Conservation (phyloP, 75 land plant genomes). For the Chamaecyparis obtusa region DNA sequence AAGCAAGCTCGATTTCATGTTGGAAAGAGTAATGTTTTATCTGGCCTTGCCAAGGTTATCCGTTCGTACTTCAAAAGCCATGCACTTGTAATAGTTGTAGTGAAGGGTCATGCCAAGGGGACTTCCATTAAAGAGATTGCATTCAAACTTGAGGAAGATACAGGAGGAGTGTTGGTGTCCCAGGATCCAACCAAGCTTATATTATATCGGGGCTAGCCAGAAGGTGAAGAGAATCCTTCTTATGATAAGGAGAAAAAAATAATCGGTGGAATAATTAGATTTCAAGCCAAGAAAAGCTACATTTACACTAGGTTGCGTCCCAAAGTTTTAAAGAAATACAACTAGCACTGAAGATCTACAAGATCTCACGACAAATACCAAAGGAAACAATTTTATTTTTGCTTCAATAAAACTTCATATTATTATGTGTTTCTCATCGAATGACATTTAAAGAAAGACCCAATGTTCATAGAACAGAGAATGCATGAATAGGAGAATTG, state of each 20-base stretch:
- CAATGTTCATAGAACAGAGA: too few relatives aligned
- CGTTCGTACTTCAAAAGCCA: slow-evolving; percentile 65
- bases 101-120: slow-evolving; percentile 87
- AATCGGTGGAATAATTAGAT: too few relatives aligned
- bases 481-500: too few relatives aligned
- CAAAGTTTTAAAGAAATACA: too few relatives aligned
- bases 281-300: too few relatives aligned
- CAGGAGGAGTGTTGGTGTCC: slow-evolving; percentile 78
- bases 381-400: too few relatives aligned
- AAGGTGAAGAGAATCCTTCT: slow-evolving; percentile 34
- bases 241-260: background rate
- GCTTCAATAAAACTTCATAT: too few relatives aligned
- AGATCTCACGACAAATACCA: too few relatives aligned
- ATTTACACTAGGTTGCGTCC: too few relatives aligned
- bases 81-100: slow-evolving; percentile 78
- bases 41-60: slow-evolving; percentile 80
- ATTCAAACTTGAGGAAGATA: slow-evolving; percentile 81
- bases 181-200: slow-evolving; percentile 86
- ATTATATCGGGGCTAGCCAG: slow-evolving; percentile 88
- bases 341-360: too few relatives aligned
- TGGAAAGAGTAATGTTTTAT: slow-evolving; percentile 73
- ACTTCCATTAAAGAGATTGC: slow-evolving; percentile 76
- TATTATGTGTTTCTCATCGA: too few relatives aligned
- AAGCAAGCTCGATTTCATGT: slow-evolving; percentile 68
- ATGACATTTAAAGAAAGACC: too few relatives aligned